phyloP scores from a whole-genome alignment of 176 grass and related monocot genomes.

The Saccharum officinarum region DNA sequence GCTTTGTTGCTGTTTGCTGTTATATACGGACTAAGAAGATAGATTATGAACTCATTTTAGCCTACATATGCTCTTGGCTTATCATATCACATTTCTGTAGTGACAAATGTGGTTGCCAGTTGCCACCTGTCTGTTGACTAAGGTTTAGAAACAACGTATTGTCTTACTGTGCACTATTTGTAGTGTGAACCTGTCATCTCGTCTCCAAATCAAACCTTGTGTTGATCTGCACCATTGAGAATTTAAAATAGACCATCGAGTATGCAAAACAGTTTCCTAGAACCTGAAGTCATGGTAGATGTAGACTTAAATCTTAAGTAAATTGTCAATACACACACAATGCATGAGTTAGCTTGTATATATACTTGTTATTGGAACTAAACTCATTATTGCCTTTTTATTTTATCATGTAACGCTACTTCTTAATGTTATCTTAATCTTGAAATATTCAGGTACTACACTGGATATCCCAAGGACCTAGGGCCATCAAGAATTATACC shows the following conservation, averaged over 20 bases:
- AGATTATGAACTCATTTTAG: background rate
- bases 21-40: background rate
- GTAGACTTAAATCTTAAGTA: background rate
- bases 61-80: constrained; percentile 2
- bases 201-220: background rate
- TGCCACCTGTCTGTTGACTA: background rate
- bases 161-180: background rate
- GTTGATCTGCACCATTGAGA: background rate
- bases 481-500: constrained; percentile 79
- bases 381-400: background rate
- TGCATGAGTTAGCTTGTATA: background rate
- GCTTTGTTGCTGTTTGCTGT: background rate
- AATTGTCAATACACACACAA: background rate
- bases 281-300: background rate
- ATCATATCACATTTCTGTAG: background rate
- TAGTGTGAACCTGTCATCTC: background rate
- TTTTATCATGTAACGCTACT: background rate
- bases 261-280: background rate
- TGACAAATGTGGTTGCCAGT: background rate
- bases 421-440: constrained; percentile 4
- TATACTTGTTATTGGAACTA: background rate
- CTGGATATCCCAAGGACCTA: constrained; percentile 91
- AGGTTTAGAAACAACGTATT: constrained; percentile 14
- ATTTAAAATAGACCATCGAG: background rate
- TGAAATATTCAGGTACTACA: constrained; percentile 73